Evolutionary conservation across 73 alveolate species (phyloP).

Genomic region (Paramecium tetraurelia): DNA sequence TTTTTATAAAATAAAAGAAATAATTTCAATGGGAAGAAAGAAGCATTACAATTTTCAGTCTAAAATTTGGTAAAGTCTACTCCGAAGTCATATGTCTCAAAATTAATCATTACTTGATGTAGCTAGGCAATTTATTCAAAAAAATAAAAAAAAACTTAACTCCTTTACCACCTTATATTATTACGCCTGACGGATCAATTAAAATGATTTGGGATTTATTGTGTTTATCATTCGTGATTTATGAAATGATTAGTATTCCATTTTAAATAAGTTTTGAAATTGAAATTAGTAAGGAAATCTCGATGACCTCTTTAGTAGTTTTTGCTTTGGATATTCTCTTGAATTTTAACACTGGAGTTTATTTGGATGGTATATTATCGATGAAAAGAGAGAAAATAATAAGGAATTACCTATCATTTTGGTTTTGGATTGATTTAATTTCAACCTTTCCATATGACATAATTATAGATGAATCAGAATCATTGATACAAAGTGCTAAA

Average conservation of each 20-base stretch:
- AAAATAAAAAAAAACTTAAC: neutral
- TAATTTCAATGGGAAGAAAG: neutral
- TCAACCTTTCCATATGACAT: slow-evolving; percentile 31
- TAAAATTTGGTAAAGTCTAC: neutral
- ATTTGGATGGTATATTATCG: slow-evolving; percentile 70
- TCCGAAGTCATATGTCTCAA: neutral
- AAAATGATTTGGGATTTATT: slow-evolving; percentile 73
- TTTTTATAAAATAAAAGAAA: neutral
- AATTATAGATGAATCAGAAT: neutral
- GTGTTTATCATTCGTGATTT: neutral
- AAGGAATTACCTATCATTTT: slow-evolving; percentile 55
- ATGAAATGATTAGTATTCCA: neutral
- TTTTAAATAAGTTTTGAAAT: slow-evolving; percentile 30
- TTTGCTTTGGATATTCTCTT: slow-evolving; percentile 47
- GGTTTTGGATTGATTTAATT: slow-evolving; percentile 38
- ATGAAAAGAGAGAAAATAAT: slow-evolving; percentile 57
- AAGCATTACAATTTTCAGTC: neutral
- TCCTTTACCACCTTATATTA: neutral
- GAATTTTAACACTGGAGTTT: slow-evolving; percentile 71
- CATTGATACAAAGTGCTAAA: neutral
- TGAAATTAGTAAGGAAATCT: neutral
- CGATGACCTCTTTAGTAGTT: neutral
- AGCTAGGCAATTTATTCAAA: neutral
- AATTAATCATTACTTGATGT: neutral
- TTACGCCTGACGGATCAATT: slow-evolving; percentile 65